phyloP scores from a whole-genome alignment of 2,329 filamentous ascomycete genomes.

The Elsinoe perseae region DNA sequence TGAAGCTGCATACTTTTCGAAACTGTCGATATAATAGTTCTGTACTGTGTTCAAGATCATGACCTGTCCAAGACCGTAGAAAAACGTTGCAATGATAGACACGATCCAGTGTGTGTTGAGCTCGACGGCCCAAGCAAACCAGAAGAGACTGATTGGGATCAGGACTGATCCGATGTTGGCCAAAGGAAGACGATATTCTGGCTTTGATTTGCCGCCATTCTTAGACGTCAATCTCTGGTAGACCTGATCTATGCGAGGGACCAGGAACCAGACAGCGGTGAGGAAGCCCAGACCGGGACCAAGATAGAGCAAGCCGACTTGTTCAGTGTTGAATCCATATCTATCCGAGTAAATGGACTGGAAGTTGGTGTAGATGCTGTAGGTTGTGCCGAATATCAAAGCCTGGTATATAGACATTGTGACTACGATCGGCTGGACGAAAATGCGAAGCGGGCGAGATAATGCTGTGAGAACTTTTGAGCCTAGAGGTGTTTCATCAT shows the following conservation, averaged over 20 bases:
- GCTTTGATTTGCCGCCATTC: constrained; percentile 34
- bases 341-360: constrained; percentile 38
- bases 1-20: constrained; percentile 44
- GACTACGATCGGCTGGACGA: constrained; percentile 40
- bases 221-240: constrained; percentile 38
- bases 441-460: constrained; percentile 36
- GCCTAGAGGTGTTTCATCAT: constrained; percentile 34
- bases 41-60: constrained; percentile 47
- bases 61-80: constrained; percentile 47
- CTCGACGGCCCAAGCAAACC: constrained; percentile 39
- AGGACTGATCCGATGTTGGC: constrained; percentile 40
- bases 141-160: constrained; percentile 39
- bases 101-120: constrained; percentile 36
- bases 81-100: constrained; percentile 37
- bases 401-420: constrained; percentile 42
- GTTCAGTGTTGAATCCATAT: constrained; percentile 41
- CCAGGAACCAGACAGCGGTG: constrained; percentile 39
- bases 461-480: constrained; percentile 34
- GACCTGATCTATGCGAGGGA: constrained; percentile 41
- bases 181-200: constrained; percentile 40
- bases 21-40: constrained; percentile 49
- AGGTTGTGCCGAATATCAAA: constrained; percentile 42
- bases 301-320: constrained; percentile 41
- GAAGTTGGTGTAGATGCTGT: constrained; percentile 43
- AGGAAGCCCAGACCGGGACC: constrained; percentile 40